Percentiles rank a stretch among this genome's conserved stretches.
These are phyloP conservation scores for Fusarium sp. DNA, from an alignment of 2,329 filamentous ascomycete species.

Conservation along the genomic window DNA sequence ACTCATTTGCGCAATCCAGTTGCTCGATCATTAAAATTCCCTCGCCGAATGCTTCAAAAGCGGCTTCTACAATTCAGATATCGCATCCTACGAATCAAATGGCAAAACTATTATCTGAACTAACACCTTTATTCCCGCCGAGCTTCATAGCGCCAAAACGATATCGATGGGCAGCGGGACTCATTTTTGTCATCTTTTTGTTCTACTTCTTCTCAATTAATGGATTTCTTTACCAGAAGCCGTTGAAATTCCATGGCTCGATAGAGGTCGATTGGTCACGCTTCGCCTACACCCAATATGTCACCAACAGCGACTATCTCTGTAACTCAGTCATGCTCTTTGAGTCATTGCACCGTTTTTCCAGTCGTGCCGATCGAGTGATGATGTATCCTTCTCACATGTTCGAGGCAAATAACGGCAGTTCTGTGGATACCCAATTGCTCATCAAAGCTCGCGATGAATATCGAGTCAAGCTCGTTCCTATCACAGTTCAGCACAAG, in stretches of 20 bases:
- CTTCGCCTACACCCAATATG: constrained; percentile 62
- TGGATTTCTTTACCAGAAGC: rapidly evolving
- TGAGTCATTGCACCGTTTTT: constrained; percentile 53
- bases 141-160: rapidly evolving
- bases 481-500: constrained; percentile 53
- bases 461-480: constrained; percentile 57
- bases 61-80: too few species aligned
- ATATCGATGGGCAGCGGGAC: not conserved
- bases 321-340: constrained; percentile 64
- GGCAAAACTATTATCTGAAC: not conserved
- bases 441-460: constrained; percentile 55
- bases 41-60: too few species aligned
- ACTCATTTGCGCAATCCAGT: too few species aligned
- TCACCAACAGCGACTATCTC: constrained; percentile 57
- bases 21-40: too few species aligned
- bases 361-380: constrained; percentile 56
- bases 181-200: not conserved
- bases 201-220: not conserved
- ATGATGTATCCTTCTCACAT: constrained; percentile 58
- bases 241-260: not conserved
- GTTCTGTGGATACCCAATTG: constrained; percentile 47
- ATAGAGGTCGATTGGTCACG: constrained; percentile 23
- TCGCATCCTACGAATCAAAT: not conserved
- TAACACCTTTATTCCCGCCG: not conserved
- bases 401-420: constrained; percentile 44